These are phyloP conservation scores for grape (Vitis vinifera) DNA, from an alignment of 164 flowering plant species.

Conservation along the genomic window ASM3070453v1 NC_081822.1:3650001-3650500, in stretches of 20 bases:
- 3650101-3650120: constrained; percentile 23
- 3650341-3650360: too few relatives aligned
- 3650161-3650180: constrained; percentile 46
- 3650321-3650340: too few relatives aligned
- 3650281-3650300: background rate
- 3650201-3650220: constrained; percentile 94
- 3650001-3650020: constrained; percentile 29
- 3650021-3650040: constrained; percentile 27
- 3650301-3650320: background rate
- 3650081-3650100: constrained; percentile 37
- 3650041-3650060: constrained; percentile 29
- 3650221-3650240: constrained; percentile 67
- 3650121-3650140: constrained; percentile 28
- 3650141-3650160: constrained; percentile 21
- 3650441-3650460: too few relatives aligned
- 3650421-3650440: too few relatives aligned
- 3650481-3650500: too few relatives aligned
- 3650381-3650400: too few relatives aligned
- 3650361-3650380: too few relatives aligned
- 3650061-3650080: constrained; percentile 33
- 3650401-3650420: too few relatives aligned
- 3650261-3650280: constrained; percentile 65
- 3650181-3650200: constrained; percentile 80
- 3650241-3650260: constrained; percentile 91
- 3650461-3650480: too few relatives aligned